Evolutionary conservation across 495 filamentous ascomycete genomes (phyloP).

Genomic region (Xylaria scruposa): DNA sequence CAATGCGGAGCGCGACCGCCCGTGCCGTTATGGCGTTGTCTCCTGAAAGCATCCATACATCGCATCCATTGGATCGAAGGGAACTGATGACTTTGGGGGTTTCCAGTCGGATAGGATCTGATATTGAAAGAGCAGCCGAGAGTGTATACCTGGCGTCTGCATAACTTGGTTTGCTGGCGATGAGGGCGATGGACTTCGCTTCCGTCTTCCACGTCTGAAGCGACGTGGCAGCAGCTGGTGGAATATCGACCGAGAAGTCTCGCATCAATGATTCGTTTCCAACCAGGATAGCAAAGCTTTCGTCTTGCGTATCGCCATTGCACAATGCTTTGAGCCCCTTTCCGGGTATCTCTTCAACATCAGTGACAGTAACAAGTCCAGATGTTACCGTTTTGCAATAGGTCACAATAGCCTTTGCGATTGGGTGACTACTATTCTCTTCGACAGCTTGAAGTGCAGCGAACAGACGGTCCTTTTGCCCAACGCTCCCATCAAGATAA

Average conservation of each 20-base stretch:
- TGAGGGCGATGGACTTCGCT: conserved; percentile 76
- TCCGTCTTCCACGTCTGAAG: conserved; percentile 72
- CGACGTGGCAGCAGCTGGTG: conserved; percentile 42
- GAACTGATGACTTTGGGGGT: conserved; percentile 68
- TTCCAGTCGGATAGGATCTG: conserved; percentile 82
- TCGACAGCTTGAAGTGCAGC: conserved; percentile 71
- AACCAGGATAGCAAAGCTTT: conserved; percentile 70
- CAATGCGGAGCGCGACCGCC: conserved; percentile 76
- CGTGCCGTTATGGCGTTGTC: conserved; percentile 78
- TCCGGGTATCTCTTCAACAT: conserved; percentile 78
- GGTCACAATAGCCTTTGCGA: conserved; percentile 79
- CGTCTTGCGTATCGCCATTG: conserved; percentile 41
- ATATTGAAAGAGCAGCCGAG: conserved; percentile 60
- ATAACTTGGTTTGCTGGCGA: conserved; percentile 53
- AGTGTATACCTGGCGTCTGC: conserved; percentile 45
- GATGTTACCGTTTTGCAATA: conserved; percentile 62
- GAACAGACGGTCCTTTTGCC: conserved; percentile 38
- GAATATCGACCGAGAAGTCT: conserved; percentile 48
- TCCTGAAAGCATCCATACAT: conserved; percentile 92
- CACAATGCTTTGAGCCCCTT: conserved; percentile 81
- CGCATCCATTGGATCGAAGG: conserved; percentile 69
- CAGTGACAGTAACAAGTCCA: conserved; percentile 46
- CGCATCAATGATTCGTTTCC: conserved; percentile 82
- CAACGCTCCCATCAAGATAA: conserved; percentile 49
- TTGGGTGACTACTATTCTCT: conserved; percentile 83